Evolutionary conservation across 768 basidiomycete species (phyloP), one percentile per base, ranked within the genome.

Genomic region (Leucocoprinus birnbaumii): DNA sequence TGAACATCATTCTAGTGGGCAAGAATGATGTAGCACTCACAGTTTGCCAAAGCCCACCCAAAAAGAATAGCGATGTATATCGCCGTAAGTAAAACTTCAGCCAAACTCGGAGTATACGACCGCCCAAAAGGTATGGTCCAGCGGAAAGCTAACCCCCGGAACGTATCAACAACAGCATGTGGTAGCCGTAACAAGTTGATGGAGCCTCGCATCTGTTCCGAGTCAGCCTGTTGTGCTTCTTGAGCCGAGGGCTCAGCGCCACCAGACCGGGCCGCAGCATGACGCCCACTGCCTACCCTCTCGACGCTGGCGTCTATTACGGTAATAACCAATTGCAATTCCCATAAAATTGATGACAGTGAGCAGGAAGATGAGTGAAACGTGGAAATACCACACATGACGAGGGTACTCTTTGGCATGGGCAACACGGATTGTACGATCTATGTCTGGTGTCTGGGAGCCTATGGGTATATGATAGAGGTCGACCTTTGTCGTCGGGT

Each of bases 371-470:
- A 80, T 71, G 65, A 80, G 73, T 55, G 66, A 63, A 9, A 70
- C 73, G 26, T 80, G 40, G 55, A 74, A 67, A 61, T 72, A 79
- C 68, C 76, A 74, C 19, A 75, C 64, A 55, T 76, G 66, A 38
- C 69, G 64, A 3, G 79, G 74, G 59, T 79, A 79, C 6, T 60
- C 18, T 0, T 47, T 7, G 9, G 44, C 44, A 25, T 47, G 53
- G 18, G 8, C 11, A 9, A 47, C 21, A 9, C 53, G 53, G 34
- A 40, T 54, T 24, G 34, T 10, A n/a, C 45, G 44, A 19, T 54
- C 53, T 19, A 24, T 34, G 34, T 51, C 19, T 6, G 51, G 41
- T 13, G 22, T 34, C 13, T 51, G 51, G 0, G 51, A 26, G 40
- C 38, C 50, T 26, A n/a, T 11, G 2, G 24, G 9, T 3, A 38